Evolutionary conservation across 192 early-diverging fungal genomes (phyloP).

Genomic region (Entomortierella chlamydospora): DNA sequence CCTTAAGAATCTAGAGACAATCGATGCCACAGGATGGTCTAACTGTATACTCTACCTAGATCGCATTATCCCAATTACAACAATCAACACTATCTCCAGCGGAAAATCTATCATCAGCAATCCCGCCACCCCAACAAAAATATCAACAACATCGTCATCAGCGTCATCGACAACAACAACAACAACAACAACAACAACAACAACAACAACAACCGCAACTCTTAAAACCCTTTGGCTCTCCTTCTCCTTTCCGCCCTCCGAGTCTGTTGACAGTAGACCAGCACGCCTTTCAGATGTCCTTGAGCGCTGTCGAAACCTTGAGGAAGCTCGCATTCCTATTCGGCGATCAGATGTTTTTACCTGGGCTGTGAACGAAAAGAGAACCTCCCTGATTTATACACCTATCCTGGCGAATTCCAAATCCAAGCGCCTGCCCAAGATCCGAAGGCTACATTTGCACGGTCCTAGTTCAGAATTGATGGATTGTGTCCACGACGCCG

Average conservation of each 20-base stretch:
- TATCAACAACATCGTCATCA: no score
- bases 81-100: neutral
- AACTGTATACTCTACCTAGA: slow-evolving; percentile 30
- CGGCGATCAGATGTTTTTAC: slow-evolving; percentile 30
- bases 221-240: slow-evolving; percentile 21
- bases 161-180: neutral
- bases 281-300: slow-evolving; percentile 15
- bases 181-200: neutral
- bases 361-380: slow-evolving; percentile 34
- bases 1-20: slow-evolving; percentile 18
- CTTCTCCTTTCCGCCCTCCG: slow-evolving; percentile 13
- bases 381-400: slow-evolving; percentile 25
- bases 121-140: neutral
- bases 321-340: slow-evolving; percentile 23
- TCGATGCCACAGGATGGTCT: slow-evolving; percentile 30
- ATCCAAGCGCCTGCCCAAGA: slow-evolving; percentile 20
- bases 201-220: neutral
- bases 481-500: slow-evolving; percentile 29
- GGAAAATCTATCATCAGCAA: neutral
- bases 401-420: slow-evolving; percentile 28
- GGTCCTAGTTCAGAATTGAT: slow-evolving; percentile 36
- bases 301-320: slow-evolving; percentile 20
- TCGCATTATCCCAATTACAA: neutral
- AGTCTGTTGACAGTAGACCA: slow-evolving; percentile 5
- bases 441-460: slow-evolving; percentile 25